Conservation (phyloP, 2,329 filamentous ascomycete species). For the Pseudocercospora cruenta region DNA sequence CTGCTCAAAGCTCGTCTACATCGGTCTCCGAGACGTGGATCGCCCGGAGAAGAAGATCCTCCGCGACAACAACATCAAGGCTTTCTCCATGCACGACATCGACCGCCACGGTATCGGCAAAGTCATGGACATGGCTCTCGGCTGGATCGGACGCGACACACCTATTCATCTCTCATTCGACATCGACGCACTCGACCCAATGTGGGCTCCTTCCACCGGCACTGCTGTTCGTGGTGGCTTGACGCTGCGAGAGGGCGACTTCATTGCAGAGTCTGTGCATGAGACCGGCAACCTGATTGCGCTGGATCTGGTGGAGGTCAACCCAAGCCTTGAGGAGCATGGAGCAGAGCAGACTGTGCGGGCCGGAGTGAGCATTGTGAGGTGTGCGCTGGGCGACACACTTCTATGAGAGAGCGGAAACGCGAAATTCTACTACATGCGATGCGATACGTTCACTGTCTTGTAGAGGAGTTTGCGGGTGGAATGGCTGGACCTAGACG, state of each 20-base stretch:
- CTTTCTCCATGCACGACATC: slow-evolving; percentile 98
- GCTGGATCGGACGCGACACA: slow-evolving; percentile 89
- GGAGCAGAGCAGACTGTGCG: slow-evolving; percentile 85
- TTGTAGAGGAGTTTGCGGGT: neutral
- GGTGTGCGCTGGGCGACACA: slow-evolving; percentile 90
- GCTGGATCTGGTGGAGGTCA: slow-evolving; percentile 61
- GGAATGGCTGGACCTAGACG: neutral
- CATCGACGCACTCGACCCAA: slow-evolving; percentile 92
- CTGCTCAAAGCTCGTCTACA: slow-evolving; percentile 90
- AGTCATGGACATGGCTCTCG: slow-evolving; percentile 98
- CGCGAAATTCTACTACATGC: neutral
- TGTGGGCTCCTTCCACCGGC: slow-evolving; percentile 94
- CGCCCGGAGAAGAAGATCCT: slow-evolving; percentile 91
- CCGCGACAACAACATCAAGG: slow-evolving; percentile 85
- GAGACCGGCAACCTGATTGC: slow-evolving; percentile 60
- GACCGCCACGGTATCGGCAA: slow-evolving; percentile 92
- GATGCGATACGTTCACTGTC: neutral
- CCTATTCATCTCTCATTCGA: slow-evolving; percentile 98
- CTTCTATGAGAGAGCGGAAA: slow-evolving; percentile 65
- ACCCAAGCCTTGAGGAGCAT: slow-evolving; percentile 52
- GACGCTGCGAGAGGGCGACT: slow-evolving; percentile 93
- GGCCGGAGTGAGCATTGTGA: slow-evolving; percentile 86
- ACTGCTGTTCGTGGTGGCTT: slow-evolving; percentile 92
- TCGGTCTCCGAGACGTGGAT: slow-evolving; percentile 91
- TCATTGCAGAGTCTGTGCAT: slow-evolving; percentile 76